Conservation (phyloP, 192 early-diverging fungal species). For the Backusella psychrophila region DNA sequence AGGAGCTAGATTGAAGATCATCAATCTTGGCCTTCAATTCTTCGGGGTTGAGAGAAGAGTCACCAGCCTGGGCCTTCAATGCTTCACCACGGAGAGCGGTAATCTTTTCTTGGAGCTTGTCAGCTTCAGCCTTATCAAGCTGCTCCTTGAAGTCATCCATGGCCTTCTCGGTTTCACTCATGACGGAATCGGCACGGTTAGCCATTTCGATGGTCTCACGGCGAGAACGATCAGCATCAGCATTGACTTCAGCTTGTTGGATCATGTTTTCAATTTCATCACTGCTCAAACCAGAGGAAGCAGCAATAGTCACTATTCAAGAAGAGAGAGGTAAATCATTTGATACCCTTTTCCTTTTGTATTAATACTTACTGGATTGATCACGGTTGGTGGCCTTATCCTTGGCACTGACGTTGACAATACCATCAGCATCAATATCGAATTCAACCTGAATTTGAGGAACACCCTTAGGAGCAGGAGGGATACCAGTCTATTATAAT, state of each 20-base stretch:
- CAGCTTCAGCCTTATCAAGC: slow-evolving; percentile 82
- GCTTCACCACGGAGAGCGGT: slow-evolving; percentile 76
- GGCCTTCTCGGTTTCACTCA: slow-evolving; percentile 92
- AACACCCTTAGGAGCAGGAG: slow-evolving; percentile 90
- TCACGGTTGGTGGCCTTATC: slow-evolving; percentile 92
- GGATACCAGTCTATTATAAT: slow-evolving; percentile 65
- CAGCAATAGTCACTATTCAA: slow-evolving; percentile 79
- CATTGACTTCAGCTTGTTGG: slow-evolving; percentile 81
- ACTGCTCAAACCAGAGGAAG: slow-evolving; percentile 85
- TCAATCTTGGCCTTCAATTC: slow-evolving; percentile 85
- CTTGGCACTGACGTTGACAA: slow-evolving; percentile 94
- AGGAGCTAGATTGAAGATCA: slow-evolving; percentile 82
- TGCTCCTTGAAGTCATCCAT: slow-evolving; percentile 97
- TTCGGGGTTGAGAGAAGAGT: slow-evolving; percentile 72
- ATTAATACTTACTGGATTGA: slow-evolving; percentile 58
- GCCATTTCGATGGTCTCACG: slow-evolving; percentile 88
- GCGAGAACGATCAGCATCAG: slow-evolving; percentile 89
- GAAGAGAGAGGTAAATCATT: neutral
- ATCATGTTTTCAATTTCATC: slow-evolving; percentile 96
- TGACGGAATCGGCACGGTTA: slow-evolving; percentile 91
- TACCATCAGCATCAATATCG: slow-evolving; percentile 98
- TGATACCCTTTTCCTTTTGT: neutral
- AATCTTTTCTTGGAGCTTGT: slow-evolving; percentile 87
- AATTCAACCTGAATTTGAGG: slow-evolving; percentile 97
- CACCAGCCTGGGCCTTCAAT: slow-evolving; percentile 64